These are phyloP conservation scores for Fusarium sp. DNA, from an alignment of 2,329 filamentous ascomycete genomes.

Conservation along the genomic window DNA sequence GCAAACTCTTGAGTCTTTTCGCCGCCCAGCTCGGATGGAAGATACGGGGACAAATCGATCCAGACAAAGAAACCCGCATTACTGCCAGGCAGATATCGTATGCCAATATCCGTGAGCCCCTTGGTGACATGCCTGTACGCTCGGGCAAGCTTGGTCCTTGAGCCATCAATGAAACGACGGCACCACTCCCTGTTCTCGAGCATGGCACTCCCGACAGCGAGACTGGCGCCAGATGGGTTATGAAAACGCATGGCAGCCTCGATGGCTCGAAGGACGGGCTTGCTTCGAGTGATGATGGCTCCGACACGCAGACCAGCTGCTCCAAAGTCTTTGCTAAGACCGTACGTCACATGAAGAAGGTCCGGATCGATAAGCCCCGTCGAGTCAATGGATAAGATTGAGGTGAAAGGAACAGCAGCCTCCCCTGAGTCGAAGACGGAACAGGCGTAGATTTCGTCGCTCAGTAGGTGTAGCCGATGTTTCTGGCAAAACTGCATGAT, in stretches of 20 bases:
- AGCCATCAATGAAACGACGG: slow-evolving; percentile 55
- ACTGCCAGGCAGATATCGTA: slow-evolving; percentile 57
- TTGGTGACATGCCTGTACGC: slow-evolving; percentile 54
- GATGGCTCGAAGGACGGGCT: slow-evolving; percentile 49
- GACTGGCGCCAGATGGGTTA: slow-evolving; percentile 57
- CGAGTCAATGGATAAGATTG: slow-evolving; percentile 59
- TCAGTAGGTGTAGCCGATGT: slow-evolving; percentile 64
- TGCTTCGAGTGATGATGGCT: slow-evolving; percentile 56
- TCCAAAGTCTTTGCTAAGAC: slow-evolving; percentile 63
- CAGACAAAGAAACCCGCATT: slow-evolving; percentile 71
- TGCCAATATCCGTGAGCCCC: slow-evolving; percentile 53
- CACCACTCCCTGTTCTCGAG: slow-evolving; percentile 60
- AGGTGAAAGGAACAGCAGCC: slow-evolving; percentile 56
- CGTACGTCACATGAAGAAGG: slow-evolving; percentile 63
- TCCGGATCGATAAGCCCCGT: slow-evolving; percentile 57
- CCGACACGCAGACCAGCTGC: slow-evolving; percentile 64
- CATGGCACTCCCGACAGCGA: slow-evolving; percentile 57
- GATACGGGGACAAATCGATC: slow-evolving; percentile 60
- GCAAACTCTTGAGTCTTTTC: slow-evolving; percentile 55
- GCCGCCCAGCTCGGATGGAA: slow-evolving; percentile 47
- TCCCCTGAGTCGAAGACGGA: slow-evolving; percentile 58
- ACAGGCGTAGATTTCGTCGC: slow-evolving; percentile 69
- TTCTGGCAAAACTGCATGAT: slow-evolving; percentile 63
- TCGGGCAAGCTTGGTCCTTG: slow-evolving; percentile 53
- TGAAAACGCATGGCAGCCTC: slow-evolving; percentile 58